Evolutionary conservation across 139 green algal species (phyloP).

Genomic region (Picochlorum sp.): DNA sequence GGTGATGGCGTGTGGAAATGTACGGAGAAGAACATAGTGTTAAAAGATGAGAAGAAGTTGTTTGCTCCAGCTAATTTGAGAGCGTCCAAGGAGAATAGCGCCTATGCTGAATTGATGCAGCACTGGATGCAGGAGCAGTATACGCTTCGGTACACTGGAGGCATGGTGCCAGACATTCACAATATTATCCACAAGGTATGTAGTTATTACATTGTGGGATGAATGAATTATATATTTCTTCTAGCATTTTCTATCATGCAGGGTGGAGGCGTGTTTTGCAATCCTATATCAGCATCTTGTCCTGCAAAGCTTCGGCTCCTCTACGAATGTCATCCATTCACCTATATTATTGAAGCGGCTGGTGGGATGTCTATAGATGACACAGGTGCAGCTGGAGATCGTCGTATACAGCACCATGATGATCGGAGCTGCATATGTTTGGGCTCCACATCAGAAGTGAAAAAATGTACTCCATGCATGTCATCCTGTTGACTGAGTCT

Average conservation of each 20-base stretch:
- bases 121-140: constrained; percentile 43
- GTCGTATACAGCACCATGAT: constrained; percentile 4
- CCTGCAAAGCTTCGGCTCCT: constrained; percentile 74
- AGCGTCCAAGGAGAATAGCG: constrained; percentile 16
- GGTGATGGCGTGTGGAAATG: constrained; percentile 23
- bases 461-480: constrained; percentile 21
- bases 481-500: neutral
- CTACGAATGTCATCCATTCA: constrained; percentile 71
- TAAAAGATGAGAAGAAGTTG: constrained; percentile 26
- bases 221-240: too few relatives aligned
- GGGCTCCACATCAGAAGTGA: constrained; percentile 41
- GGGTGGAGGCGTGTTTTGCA: constrained; percentile 77
- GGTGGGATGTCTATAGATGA: constrained; percentile 47
- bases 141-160: constrained; percentile 58
- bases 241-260: constrained; percentile 37
- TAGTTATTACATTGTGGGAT: too few relatives aligned
- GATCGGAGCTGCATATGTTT: constrained; percentile 41
- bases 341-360: constrained; percentile 64
- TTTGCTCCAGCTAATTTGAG: constrained; percentile 76
- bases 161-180: constrained; percentile 79
- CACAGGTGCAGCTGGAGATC: constrained; percentile 20
- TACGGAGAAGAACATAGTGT: constrained; percentile 16
- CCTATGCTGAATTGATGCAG: constrained; percentile 38
- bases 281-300: constrained; percentile 45
- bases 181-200: constrained; percentile 42